Conservation (phyloP, 2,329 filamentous ascomycete genomes). For the Neonectria ditissima region DNA sequence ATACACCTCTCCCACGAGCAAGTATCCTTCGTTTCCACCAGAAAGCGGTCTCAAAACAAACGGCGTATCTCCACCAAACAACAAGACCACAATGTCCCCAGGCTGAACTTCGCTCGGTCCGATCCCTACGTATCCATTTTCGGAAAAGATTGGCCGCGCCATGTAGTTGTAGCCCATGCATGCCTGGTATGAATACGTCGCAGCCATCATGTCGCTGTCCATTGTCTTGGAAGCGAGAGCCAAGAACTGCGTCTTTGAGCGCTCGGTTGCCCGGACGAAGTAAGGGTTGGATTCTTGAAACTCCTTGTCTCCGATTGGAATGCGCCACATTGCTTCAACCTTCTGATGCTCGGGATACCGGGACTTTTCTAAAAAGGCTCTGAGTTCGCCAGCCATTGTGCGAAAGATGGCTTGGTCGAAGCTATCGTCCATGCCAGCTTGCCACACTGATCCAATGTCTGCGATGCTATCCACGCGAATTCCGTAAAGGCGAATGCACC, state of each 20-base stretch:
- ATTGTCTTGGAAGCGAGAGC: slow-evolving; percentile 4
- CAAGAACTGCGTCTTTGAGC: slow-evolving; percentile 10
- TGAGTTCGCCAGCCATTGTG: background rate
- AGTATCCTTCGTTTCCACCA: background rate
- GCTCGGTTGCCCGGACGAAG: slow-evolving; percentile 19
- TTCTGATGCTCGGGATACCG: slow-evolving; percentile 14
- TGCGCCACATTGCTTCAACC: slow-evolving; percentile 13
- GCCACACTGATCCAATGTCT: slow-evolving; percentile 16
- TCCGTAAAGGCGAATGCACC: slow-evolving; percentile 12
- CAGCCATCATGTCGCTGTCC: slow-evolving; percentile 9
- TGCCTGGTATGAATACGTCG: slow-evolving; percentile 18
- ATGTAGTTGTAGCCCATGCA: slow-evolving; percentile 22
- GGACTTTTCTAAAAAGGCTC: slow-evolving; percentile 9
- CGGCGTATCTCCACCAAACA: slow-evolving; percentile 14
- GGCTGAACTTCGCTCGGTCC: slow-evolving; percentile 5
- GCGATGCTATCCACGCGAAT: slow-evolving; percentile 14
- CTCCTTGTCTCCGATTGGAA: slow-evolving; percentile 26
- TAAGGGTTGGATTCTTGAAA: slow-evolving; percentile 11
- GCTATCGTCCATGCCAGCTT: slow-evolving; percentile 5
- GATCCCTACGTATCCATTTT: slow-evolving; percentile 9
- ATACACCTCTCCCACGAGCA: slow-evolving; percentile 21
- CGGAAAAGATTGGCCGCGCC: slow-evolving; percentile 6
- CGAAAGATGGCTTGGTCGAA: slow-evolving; percentile 16
- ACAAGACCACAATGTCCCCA: slow-evolving; percentile 15
- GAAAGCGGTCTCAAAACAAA: slow-evolving; percentile 7